Evolutionary conservation across 1,284 basidiomycete genomes (phyloP).

Genomic region (Sanghuangporus weigelae): DNA sequence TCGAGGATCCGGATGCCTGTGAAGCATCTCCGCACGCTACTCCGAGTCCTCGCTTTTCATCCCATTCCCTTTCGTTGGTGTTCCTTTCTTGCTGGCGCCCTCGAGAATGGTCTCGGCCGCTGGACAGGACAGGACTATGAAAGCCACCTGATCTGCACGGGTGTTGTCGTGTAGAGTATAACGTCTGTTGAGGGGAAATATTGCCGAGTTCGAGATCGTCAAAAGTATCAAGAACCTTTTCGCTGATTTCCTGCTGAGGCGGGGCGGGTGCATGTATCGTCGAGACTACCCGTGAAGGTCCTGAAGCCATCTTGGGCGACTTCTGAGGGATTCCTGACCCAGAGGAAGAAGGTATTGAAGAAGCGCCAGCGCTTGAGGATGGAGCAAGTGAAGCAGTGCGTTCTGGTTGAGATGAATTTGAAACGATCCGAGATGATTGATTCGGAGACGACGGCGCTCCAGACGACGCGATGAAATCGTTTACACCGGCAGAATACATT

Average conservation of each 20-base stretch:
- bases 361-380: slow-evolving; percentile 8
- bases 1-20: neutral
- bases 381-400: neutral
- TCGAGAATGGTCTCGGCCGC: neutral
- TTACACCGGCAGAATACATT: neutral
- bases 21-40: neutral
- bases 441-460: neutral
- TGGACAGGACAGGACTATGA: neutral
- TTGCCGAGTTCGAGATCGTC: slow-evolving; percentile 3
- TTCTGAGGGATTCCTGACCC: neutral
- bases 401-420: neutral
- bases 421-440: neutral
- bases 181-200: neutral
- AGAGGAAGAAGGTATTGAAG: neutral
- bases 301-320: neutral
- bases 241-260: slow-evolving; percentile 9
- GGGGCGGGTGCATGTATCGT: neutral
- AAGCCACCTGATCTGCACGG: neutral
- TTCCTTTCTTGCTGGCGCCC: slow-evolving; percentile 2
- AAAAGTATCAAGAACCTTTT: slow-evolving; percentile 7
- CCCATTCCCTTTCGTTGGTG: slow-evolving; percentile 3
- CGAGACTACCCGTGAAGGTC: neutral
- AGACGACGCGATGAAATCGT: neutral
- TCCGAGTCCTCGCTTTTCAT: slow-evolving; percentile 6
- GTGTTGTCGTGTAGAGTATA: neutral